Percentiles rank a stretch among this genome's conserved stretches.
These are phyloP conservation scores for Asterophora parasitica DNA, from an alignment of 768 basidiomycete genomes.

Conservation along the genomic window DNA sequence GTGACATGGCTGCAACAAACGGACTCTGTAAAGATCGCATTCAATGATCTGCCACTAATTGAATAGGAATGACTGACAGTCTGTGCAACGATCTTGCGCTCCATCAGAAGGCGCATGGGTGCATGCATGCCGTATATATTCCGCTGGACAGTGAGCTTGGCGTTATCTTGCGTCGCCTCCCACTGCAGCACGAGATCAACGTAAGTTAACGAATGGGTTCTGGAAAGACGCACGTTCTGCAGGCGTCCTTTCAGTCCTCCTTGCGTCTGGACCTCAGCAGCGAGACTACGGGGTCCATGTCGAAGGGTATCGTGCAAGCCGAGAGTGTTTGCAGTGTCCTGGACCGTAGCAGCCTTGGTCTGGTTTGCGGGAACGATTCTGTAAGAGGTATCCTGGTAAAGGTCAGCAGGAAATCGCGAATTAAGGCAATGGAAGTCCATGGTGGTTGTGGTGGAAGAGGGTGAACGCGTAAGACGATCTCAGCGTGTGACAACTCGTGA, in stretches of 20 bases:
- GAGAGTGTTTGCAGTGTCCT: slow-evolving; percentile 64
- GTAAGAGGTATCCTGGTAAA: slow-evolving; percentile 43
- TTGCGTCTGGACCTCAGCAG: slow-evolving; percentile 62
- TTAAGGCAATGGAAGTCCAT: slow-evolving; percentile 19
- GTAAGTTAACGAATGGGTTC: not conserved
- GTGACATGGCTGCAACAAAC: slow-evolving; percentile 58
- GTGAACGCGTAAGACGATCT: slow-evolving; percentile 23
- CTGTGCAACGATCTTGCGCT: slow-evolving; percentile 74
- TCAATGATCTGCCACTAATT: not conserved
- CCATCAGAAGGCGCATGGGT: slow-evolving; percentile 90
- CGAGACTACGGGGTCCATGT: slow-evolving; percentile 80
- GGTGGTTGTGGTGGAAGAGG: slow-evolving; percentile 11
- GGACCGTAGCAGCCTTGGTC: slow-evolving; percentile 58
- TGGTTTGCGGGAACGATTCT: slow-evolving; percentile 56
- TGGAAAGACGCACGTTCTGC: slow-evolving; percentile 54
- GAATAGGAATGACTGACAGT: slow-evolving; percentile 42
- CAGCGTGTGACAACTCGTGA: slow-evolving; percentile 13
- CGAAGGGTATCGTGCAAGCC: slow-evolving; percentile 88
- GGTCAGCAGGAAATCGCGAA: not conserved
- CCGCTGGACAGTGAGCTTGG: slow-evolving; percentile 80
- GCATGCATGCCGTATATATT: slow-evolving; percentile 83
- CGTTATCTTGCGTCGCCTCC: slow-evolving; percentile 88
- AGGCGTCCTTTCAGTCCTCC: slow-evolving; percentile 65
- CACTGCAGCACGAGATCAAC: slow-evolving; percentile 50
- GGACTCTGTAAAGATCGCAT: slow-evolving; percentile 41